Base-by-base conservation (phyloP, 768 basidiomycete species). In the Leccinum fibrillosum region DNA sequence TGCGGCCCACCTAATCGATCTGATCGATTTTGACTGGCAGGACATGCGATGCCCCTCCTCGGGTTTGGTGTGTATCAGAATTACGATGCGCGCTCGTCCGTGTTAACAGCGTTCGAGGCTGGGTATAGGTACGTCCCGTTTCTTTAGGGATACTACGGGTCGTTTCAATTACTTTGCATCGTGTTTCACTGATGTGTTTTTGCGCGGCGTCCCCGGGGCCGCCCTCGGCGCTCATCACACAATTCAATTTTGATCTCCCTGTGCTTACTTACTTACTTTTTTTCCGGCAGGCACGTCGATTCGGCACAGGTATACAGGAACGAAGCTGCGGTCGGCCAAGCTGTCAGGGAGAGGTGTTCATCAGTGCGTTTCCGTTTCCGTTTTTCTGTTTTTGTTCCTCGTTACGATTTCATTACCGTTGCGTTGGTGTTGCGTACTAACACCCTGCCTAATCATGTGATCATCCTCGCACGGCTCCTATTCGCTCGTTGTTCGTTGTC, bases 31-130 rank as follows among this genome's bases (percentile, higher is more conserved):
- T 26, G 48, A 45, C 21, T 30, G 54, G 8, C 57, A 79, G 88
- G 87, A 15, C 70, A 82, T 68, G 56, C 71, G 23, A 84, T 90
- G 74, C 89, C 89, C 23, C 69, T 78, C 6, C 75, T 91, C 3
- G 89, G 89, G 12, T 84, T 90, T 55, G 89, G 83, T 42, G 87
- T 90, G 19, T 90, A 84, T 65, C 79, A 83, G 66, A 90, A 89
- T 72, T 79, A 82, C 62, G 76, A 80, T 50, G 75, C 85, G 52
- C 77, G 72, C 30, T 64, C 79, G 0, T 82, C 86, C 19, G 82
- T 83, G 44, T 63, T 85, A 11, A 82, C 84, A 52, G 89, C 89
- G 2, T 73, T 91, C 64, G 76, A 77, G 59, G 80, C 76, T 21
- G 89, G 89, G n/a, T 90, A 89, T 68, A 76, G 80, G 85, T 82